Evolutionary conservation across 768 basidiomycete species (phyloP), one percentile per base, ranked within the genome.

Genomic region (Phanerochaete sordida): DNA sequence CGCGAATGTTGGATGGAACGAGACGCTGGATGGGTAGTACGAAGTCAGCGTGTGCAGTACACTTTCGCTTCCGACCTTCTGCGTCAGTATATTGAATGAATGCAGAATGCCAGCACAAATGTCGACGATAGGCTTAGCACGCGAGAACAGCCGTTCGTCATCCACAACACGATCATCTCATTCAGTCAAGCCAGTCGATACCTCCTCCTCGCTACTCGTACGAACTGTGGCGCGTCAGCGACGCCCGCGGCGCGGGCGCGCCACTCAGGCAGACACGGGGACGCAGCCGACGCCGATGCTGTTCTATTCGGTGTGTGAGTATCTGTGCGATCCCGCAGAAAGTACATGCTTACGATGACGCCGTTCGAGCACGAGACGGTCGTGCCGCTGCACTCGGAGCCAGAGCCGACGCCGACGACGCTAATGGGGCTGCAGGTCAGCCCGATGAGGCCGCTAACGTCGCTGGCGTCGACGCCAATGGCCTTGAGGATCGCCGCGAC

Each of bases 201-300:
- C n/a, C n/a, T n/a, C n/a, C n/a, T n/a, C n/a, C n/a, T n/a, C n/a
- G n/a, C n/a, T n/a, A n/a, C n/a, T n/a, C n/a, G n/a, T n/a, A n/a
- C n/a, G n/a, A n/a, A n/a, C n/a, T n/a, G n/a, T n/a, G n/a, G n/a
- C n/a, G n/a, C n/a, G n/a, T n/a, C n/a, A n/a, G n/a, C n/a, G n/a
- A n/a, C n/a, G n/a, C n/a, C n/a, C n/a, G n/a, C n/a, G n/a, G n/a
- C n/a, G n/a, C n/a, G n/a, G n/a, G n/a, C n/a, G n/a, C n/a, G n/a
- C n/a, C n/a, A n/a, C n/a, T n/a, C n/a, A n/a, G n/a, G n/a, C n/a
- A n/a, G n/a, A n/a, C n/a, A 71, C 65, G 33, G 67, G 65, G 3
- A 62, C 58, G 56, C 70, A 71, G 59, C 68, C 69, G 27, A 70
- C 64, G 62, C 60, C 63, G 59, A 71, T 62, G 44, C 67, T 19